These are phyloP conservation scores for Allium fistulosum DNA, from an alignment of 106 monocot genomes.

Conservation along the genomic window DNA sequence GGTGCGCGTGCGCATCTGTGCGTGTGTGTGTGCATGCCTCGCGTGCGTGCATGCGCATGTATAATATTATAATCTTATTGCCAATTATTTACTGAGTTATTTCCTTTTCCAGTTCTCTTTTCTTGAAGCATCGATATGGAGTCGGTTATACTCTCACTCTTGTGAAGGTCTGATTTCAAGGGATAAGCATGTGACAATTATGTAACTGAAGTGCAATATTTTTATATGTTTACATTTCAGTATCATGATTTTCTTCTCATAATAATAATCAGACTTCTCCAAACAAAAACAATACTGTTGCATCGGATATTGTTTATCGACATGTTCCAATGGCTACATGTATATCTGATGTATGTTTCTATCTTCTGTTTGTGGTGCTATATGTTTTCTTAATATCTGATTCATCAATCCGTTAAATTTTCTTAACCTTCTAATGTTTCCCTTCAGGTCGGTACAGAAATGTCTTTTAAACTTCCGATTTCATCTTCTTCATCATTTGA, in stretches of 20 bases:
- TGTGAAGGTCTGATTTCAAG: conserved; percentile 38
- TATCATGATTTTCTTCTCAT: not conserved
- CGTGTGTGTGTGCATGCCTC: not conserved
- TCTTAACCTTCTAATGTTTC: not conserved
- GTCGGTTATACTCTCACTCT: conserved; percentile 91
- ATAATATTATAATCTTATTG: not conserved
- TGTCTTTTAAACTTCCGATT: conserved; percentile 82
- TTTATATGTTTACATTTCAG: not conserved
- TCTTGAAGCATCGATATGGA: conserved; percentile 79
- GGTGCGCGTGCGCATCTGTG: not conserved
- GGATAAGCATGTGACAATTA: too few species aligned
- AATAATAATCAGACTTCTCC: conserved; percentile 41
- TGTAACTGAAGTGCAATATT: not conserved
- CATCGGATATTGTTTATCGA: conserved; percentile 60
- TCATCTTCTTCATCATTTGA: conserved; percentile 64
- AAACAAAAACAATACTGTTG: conserved; percentile 31
- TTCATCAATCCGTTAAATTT: too few species aligned
- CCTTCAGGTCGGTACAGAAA: conserved; percentile 76
- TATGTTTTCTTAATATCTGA: not conserved
- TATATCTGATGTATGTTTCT: conserved; percentile 68
- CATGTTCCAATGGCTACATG: conserved; percentile 72
- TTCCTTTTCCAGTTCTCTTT: conserved; percentile 61
- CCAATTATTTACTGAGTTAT: not conserved
- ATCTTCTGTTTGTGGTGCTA: not conserved
- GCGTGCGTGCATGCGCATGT: not conserved